Evolutionary conservation across 768 basidiomycete species (phyloP).

Genomic region (Termitomyces sp.): DNA sequence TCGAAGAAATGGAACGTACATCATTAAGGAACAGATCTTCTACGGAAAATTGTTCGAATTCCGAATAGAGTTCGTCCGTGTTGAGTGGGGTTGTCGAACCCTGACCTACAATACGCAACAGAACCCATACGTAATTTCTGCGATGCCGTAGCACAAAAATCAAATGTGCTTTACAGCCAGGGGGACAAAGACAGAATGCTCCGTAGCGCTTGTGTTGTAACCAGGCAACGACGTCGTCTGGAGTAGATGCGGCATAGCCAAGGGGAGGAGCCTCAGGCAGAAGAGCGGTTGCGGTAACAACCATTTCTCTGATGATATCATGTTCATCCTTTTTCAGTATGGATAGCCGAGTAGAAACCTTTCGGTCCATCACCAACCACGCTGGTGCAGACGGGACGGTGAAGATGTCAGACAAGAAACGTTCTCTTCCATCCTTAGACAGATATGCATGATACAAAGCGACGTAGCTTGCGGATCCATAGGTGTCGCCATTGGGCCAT

Average conservation of each 20-base stretch:
- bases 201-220: neutral
- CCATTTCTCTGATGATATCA: neutral
- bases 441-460: too few species aligned
- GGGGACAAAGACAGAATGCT: conserved; percentile 2
- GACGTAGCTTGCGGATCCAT: too few species aligned
- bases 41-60: neutral
- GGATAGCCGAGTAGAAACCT: too few species aligned
- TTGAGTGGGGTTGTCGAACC: neutral
- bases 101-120: neutral
- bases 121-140: neutral
- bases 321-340: neutral
- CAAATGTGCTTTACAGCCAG: neutral
- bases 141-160: neutral
- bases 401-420: too few species aligned
- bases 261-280: neutral
- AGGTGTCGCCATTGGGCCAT: too few species aligned
- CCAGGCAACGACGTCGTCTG: conserved; percentile 1
- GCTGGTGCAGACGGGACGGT: too few species aligned
- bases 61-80: neutral
- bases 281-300: neutral
- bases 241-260: neutral
- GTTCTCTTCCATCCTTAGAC: too few species aligned
- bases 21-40: neutral
- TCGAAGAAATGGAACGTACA: neutral
- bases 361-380: too few species aligned